Evolutionary conservation across 2,329 filamentous ascomycete species (phyloP), one percentile per base, ranked within the genome.

Genomic region (Teratosphaeria zuluensis): DNA sequence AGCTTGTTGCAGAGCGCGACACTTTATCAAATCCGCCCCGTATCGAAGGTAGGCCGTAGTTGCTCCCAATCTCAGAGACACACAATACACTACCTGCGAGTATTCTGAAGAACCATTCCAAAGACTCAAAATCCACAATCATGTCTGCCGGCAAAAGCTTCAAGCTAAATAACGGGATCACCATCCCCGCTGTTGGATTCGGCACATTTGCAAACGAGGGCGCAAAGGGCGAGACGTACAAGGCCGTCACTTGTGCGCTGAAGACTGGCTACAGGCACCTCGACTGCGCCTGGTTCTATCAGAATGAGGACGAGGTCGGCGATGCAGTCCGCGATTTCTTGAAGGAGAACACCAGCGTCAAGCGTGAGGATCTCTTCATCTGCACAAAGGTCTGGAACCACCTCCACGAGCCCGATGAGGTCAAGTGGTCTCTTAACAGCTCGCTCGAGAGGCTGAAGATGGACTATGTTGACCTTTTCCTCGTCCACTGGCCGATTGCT

Each of bases 141-240:
- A 85, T 86, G 83, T 85, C 83, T 69, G 74, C 76, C 68, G 80
- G 74, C 64, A 74, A 75, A 68, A 76, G 75, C 53, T 82, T 78
- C 73, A 80, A 72, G 63, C 76, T 84, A 56, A 79, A 73, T 76
- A 83, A 82, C 68, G 81, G 80, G 65, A 80, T 86, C 60, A 78
- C 77, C 69, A 83, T 86, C 64, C 84, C 84, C 61, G 83, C 77
- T 54, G 74, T 86, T 33, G 84, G 84, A 30, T 86, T 87, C 66
- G 84, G 84, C 65, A 86, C 84, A 65, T 86, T 85, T 68, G 81
- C 83, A 70, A 87, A 81, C 71, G 85, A 89, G 74, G 85, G 84
- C 58, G 70, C 76, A 62, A 76, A 77, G 64, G 82, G 82, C 46
- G 81, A 84, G 74, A 80, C 80, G 52, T 84, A 84, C 75, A 77